Evolutionary conservation across 2,329 filamentous ascomycete genomes (phyloP).

Genomic region (Endothia cerciana): DNA sequence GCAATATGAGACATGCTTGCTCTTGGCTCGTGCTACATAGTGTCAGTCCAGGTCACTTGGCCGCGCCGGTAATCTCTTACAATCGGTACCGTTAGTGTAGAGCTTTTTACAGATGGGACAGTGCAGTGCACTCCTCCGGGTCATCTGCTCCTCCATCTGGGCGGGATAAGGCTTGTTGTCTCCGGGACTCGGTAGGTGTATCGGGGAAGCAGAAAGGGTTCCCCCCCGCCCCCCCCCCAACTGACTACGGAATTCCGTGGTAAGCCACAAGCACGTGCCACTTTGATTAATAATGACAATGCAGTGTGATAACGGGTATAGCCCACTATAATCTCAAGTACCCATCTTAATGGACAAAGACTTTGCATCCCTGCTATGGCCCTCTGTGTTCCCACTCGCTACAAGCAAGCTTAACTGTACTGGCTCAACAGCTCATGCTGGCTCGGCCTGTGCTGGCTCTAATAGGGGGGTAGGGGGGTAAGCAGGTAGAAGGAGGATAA

Average conservation of each 20-base stretch:
- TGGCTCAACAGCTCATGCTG: too few relatives aligned
- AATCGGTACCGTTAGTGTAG: slow-evolving; percentile 12
- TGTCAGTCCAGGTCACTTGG: slow-evolving; percentile 13
- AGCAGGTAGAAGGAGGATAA: too few relatives aligned
- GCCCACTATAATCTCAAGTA: not conserved
- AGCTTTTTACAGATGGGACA: slow-evolving; percentile 18
- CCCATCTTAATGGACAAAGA: not conserved
- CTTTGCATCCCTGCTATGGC: not conserved
- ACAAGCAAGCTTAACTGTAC: not conserved
- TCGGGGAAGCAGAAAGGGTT: slow-evolving; percentile 6
- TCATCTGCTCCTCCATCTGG: slow-evolving; percentile 17
- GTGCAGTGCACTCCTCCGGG: slow-evolving; percentile 6
- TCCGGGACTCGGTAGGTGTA: slow-evolving; percentile 8
- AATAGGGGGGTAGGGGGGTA: too few relatives aligned
- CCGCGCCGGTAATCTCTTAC: slow-evolving; percentile 8
- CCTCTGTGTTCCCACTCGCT: not conserved
- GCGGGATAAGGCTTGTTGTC: slow-evolving; percentile 10
- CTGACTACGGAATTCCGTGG: slow-evolving; percentile 22
- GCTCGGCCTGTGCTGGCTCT: too few relatives aligned
- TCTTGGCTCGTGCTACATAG: slow-evolving; percentile 17
- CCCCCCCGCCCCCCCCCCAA: too few relatives aligned
- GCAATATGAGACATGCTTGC: slow-evolving; percentile 25
- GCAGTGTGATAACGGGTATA: not conserved
- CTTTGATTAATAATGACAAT: slow-evolving; percentile 20
- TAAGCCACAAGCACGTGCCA: not conserved